These are phyloP conservation scores for Hypocreales sp. DNA, from an alignment of 2,329 filamentous ascomycete genomes.

Conservation along the genomic window DNA sequence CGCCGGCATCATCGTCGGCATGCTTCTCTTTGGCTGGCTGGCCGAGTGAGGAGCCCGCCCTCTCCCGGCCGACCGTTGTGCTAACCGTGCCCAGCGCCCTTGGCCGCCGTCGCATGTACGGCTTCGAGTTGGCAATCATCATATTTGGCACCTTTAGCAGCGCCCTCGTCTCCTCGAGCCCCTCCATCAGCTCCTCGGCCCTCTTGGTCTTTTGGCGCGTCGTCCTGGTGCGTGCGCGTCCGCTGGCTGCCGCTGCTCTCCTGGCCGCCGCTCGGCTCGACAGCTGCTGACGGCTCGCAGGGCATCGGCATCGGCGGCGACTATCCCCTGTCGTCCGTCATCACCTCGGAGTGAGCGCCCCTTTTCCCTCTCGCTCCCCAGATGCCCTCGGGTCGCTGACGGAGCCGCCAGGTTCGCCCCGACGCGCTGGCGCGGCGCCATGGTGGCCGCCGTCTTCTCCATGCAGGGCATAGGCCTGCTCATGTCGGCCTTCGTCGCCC, in stretches of 20 bases:
- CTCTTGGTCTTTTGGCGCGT: slow-evolving; percentile 62
- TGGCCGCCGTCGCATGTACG: slow-evolving; percentile 71
- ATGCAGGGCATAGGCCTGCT: slow-evolving; percentile 80
- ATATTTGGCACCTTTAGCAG: slow-evolving; percentile 56
- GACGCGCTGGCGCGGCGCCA: slow-evolving; percentile 66
- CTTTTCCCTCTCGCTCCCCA: no score
- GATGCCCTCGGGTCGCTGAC: no score
- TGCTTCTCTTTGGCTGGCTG: slow-evolving; percentile 61
- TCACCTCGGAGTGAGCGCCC: slow-evolving; percentile 52
- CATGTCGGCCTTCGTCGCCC: slow-evolving; percentile 50
- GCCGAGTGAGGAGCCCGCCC: slow-evolving; percentile 37
- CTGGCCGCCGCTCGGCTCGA: not conserved
- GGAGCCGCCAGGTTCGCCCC: slow-evolving; percentile 48
- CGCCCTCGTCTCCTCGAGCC: slow-evolving; percentile 44
- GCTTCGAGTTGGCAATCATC: slow-evolving; percentile 59
- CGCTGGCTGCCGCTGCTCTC: not conserved
- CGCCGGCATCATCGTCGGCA: slow-evolving; percentile 63
- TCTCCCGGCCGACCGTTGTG: no score
- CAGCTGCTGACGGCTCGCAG: slow-evolving; percentile 9
- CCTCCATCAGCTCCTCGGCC: slow-evolving; percentile 41
- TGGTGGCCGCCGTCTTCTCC: slow-evolving; percentile 72
- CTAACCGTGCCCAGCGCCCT: slow-evolving; percentile 26
- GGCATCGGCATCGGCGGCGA: slow-evolving; percentile 69
- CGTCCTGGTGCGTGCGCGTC: slow-evolving; percentile 49
- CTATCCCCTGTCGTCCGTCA: slow-evolving; percentile 67